These are phyloP conservation scores for Zymoseptoria pseudotritici DNA, from an alignment of 2,329 filamentous ascomycete genomes.

Conservation along the genomic window DNA sequence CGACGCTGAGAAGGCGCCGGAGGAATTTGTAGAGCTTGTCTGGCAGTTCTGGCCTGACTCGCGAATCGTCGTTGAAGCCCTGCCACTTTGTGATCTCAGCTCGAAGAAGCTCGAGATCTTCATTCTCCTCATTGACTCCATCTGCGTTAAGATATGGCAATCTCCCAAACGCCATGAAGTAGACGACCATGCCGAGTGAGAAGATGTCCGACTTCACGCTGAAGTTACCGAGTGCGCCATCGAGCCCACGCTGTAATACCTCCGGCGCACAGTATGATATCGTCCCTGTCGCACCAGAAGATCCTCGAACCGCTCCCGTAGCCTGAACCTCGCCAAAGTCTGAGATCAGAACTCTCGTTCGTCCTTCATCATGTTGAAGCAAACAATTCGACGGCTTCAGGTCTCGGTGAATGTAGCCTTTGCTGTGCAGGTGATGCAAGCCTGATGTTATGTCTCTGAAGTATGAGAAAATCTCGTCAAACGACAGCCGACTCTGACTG, in stretches of 20 bases:
- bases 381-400: conserved; percentile 95
- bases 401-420: conserved; percentile 93
- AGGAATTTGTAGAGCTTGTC: conserved; percentile 78
- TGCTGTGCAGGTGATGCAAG: conserved; percentile 77
- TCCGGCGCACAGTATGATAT: conserved; percentile 97
- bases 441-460: conserved; percentile 94
- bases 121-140: conserved; percentile 78
- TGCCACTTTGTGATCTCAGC: conserved; percentile 81
- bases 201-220: conserved; percentile 98
- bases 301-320: conserved; percentile 72
- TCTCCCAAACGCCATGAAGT: conserved; percentile 92
- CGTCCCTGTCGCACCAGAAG: conserved; percentile 87
- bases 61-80: conserved; percentile 58
- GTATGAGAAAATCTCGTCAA: conserved; percentile 93
- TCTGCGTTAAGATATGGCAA: conserved; percentile 83
- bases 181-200: conserved; percentile 94
- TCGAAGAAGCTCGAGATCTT: conserved; percentile 78
- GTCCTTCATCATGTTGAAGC: conserved; percentile 61
- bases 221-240: conserved; percentile 80
- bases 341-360: conserved; percentile 77
- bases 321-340: conserved; percentile 96
- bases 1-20: conserved; percentile 68
- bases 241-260: conserved; percentile 60
- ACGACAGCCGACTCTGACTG: conserved; percentile 52
- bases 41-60: conserved; percentile 73